Conservation (phyloP, 148 eudicot species). For the Amaranthus hypochondriacus region DNA sequence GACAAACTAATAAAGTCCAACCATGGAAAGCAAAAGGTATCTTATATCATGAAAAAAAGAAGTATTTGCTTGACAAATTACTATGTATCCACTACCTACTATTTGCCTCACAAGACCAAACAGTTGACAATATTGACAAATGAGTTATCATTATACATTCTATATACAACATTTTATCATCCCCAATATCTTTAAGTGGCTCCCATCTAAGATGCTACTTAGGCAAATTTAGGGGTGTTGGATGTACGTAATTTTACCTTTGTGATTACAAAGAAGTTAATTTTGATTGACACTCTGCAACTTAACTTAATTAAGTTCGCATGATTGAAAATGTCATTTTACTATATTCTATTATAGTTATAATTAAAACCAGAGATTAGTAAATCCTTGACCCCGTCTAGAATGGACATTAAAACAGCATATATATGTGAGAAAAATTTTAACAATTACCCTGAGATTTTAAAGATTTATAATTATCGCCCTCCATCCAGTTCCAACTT, state of each 20-base stretch:
- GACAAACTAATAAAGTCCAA: not conserved
- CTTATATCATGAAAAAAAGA: not conserved
- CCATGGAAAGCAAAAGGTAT: not conserved
- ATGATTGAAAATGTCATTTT: no score
- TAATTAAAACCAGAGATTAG: no score
- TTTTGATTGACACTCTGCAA: no score
- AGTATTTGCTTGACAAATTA: not conserved
- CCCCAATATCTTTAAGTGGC: no score
- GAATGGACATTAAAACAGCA: not conserved
- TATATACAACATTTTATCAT: not conserved
- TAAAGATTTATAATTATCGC: not conserved
- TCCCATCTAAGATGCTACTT: no score
- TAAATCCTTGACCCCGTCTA: no score
- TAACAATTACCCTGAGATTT: not conserved
- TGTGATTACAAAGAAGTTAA: no score
- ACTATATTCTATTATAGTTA: no score
- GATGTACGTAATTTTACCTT: no score
- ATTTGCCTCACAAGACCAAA: not conserved
- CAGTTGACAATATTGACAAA: not conserved
- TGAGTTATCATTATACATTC: slow-evolving; percentile 5
- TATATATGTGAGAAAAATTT: not conserved
- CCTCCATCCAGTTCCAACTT: no score
- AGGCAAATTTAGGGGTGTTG: no score
- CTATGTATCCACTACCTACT: not conserved
- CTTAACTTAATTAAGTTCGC: no score